These are phyloP conservation scores for Pisolithus thermaeus DNA, from an alignment of 1,284 basidiomycete species.

Conservation along the genomic window DNA sequence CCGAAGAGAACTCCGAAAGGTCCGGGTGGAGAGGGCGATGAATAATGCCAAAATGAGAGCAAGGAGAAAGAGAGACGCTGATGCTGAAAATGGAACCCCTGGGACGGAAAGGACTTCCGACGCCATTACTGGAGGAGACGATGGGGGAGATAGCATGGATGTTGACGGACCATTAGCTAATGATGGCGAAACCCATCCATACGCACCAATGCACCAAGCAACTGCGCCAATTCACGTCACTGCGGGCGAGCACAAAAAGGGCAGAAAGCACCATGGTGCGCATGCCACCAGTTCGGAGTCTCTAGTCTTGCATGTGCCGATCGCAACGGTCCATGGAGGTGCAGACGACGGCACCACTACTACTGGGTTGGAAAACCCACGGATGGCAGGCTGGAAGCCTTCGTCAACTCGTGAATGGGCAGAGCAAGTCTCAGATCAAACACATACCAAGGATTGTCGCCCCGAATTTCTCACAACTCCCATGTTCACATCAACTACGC, in stretches of 20 bases:
- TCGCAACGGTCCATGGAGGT: constrained; percentile 8
- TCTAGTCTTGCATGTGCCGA: constrained; percentile 30
- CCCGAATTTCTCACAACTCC: background rate
- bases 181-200: constrained; percentile 1
- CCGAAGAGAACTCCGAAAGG: constrained; percentile 51
- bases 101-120: constrained; percentile 4
- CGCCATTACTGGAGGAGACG: constrained; percentile 2
- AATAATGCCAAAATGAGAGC: constrained; percentile 4
- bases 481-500: constrained; percentile 2
- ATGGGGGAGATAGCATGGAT: constrained; percentile 18
- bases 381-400: constrained; percentile 28
- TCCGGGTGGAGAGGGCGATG: constrained; percentile 11
- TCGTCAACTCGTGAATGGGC: constrained; percentile 29
- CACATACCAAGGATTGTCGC: constrained; percentile 8
- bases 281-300: constrained; percentile 14
- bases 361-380: constrained; percentile 39
- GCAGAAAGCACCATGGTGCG: constrained; percentile 8
- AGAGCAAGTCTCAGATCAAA: constrained; percentile 24
- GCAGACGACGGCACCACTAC: constrained; percentile 4
- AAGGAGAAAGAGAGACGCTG: background rate
- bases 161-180: constrained; percentile 15
- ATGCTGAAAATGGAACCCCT: constrained; percentile 4
- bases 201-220: constrained; percentile 8
- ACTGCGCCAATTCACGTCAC: constrained; percentile 25
- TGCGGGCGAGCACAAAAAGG: constrained; percentile 23